phyloP scores from a whole-genome alignment of 2,329 filamentous ascomycete genomes.

The Endothia cerciana region DNA sequence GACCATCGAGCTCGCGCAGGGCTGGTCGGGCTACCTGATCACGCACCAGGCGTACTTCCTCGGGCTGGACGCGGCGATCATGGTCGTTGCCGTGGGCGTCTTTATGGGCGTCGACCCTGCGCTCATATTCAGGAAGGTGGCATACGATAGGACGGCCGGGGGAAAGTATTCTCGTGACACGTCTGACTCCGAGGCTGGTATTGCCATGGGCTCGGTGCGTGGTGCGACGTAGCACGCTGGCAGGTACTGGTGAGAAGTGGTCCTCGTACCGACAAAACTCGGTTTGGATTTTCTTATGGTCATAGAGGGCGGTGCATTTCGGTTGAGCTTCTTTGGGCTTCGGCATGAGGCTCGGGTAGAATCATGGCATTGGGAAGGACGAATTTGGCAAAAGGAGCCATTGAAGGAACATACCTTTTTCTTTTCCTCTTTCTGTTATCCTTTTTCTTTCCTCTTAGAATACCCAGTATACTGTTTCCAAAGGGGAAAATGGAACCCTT shows the following conservation, averaged over 20 bases:
- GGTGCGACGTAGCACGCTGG: not conserved
- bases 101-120: slow-evolving; percentile 50
- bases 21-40: slow-evolving; percentile 54
- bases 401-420: no score
- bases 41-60: slow-evolving; percentile 55
- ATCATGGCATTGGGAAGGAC: not conserved
- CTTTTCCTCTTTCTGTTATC: no score
- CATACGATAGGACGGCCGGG: not conserved
- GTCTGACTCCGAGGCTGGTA: slow-evolving; percentile 14
- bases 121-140: slow-evolving; percentile 15
- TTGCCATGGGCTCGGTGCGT: slow-evolving; percentile 13
- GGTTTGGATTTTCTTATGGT: not conserved
- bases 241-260: not conserved
- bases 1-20: slow-evolving; percentile 53
- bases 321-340: not conserved
- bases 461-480: not conserved
- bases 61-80: slow-evolving; percentile 52
- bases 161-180: slow-evolving; percentile 8
- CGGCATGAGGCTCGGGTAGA: not conserved
- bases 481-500: no score
- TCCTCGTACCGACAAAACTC: not conserved
- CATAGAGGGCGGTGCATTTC: not conserved
- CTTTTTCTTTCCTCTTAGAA: not conserved
- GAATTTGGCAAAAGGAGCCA: not conserved
- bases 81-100: slow-evolving; percentile 49